Base-by-base conservation (phyloP, 305 asterid genomes). In the Fraxinus latifolia region DNA sequence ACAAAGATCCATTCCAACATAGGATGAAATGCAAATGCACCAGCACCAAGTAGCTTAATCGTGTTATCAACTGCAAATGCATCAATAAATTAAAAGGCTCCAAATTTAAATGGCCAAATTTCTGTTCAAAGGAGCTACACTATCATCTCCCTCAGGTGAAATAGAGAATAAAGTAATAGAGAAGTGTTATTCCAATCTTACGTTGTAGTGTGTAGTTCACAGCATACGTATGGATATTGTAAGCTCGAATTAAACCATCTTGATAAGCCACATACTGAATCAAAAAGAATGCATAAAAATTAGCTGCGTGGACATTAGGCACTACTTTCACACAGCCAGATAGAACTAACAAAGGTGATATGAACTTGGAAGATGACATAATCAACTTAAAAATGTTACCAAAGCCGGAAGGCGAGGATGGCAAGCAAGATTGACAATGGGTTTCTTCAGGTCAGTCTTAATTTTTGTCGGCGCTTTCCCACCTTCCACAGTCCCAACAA, bases 401-500 rank as follows among this genome's bases (percentile, higher is more conserved):
- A 95, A 83, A 86, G 89, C 97, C 78, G 98, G 98, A 80, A 92
- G 98, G 74, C 99, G 99, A 83, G 99, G 99, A 89, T 96, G 99
- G 89, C 99, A 96, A 83, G 98, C 98, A 84, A 96, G 97, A 87
- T 96, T 94, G 82, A 95, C 99, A 31, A 95, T 78, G 83, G 99
- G 99, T 88, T 96, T 96, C 98, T 96, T 96, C 87, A 96, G 89
- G 92, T 96, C 99, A 14, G 99, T 92, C 91, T 96, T 96, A 89
- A 96, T 96, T 87, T 96, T 96, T 74, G 99, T 96, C 29, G 99
- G 98, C 19, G 95, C 94, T 86, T 90, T 96, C 82, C 99, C 99
- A 12, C 99, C 99, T 84, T 93, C 98, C 86, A 96, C 95, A 78
- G 99, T 95, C 85, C 98, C 99, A 85, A 96, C 98, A 86, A 96